Evolutionary conservation across 192 early-diverging fungal species (phyloP), one percentile per base, ranked within the genome.

Genomic region (Piromyces sp.): DNA sequence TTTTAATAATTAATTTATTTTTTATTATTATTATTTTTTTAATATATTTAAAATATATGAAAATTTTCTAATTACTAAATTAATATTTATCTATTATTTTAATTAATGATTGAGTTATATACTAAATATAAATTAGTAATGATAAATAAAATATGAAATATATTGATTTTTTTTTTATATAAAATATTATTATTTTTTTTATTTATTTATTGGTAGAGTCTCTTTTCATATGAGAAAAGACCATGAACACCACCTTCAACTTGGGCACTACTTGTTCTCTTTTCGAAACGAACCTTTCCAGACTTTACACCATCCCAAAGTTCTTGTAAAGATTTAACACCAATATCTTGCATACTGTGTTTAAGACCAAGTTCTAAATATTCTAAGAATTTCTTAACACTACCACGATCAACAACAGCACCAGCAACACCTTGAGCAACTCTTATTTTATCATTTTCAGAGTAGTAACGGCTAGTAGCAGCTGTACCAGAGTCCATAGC

Each of bases 341-440:
- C 97, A 90, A 99, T 97, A 88, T 99, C 97, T 89, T 99, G 97
- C 29, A 99, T 89, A 81, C 93, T 94, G 85, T 99, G 97, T 89
- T 99, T 96, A 79, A 99, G 90, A 82, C 97, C 97, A 42, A 95
- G 93, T 79, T 92, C 91, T 30, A 99, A 86, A 86, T 99, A 99
- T 16, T 93, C 93, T 19, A 97, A 84, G 83, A 96, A 99, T 87
- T 94, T 95, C 89, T 95, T 94, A 82, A 97, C 94, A 37, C 91
- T 94, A 33, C 97, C 97, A 91, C 97, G 97, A 86, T 99, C 97
- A 42, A 99, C 90, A n/a, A 99, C 97, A 17, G 94, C 92, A 29
- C 97, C 97, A 30, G 95, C 91, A 17, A 99, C 97, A 84, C 97
- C 97, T 90, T 99, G 97, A 12, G 97, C 97, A 30, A 99, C 97